Base-by-base conservation (phyloP, 208 protist genomes). In the Trypanosoma melophagium region DNA sequence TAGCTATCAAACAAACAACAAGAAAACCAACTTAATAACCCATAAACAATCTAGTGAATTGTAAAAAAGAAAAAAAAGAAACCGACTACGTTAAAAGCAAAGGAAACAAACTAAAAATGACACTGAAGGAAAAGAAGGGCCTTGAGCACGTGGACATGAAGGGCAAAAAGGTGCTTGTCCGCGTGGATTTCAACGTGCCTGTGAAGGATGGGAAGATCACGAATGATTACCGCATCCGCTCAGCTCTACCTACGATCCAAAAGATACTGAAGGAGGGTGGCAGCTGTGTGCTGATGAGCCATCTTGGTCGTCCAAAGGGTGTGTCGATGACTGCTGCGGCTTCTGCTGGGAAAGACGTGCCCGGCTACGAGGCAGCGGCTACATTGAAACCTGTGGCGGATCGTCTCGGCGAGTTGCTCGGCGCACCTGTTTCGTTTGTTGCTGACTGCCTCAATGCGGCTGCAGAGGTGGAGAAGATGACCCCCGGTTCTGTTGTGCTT, bases 121-220 rank as follows among this genome's bases (percentile, higher is more conserved):
- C 77, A 24, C 80, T 94, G 24, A 77, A 71, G 44, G 80, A 79
- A 42, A 94, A 96, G 82, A 80, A 90, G 72, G 81, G 77, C 52
- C 76, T 97, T 69, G 89, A 96, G 28, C 75, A 93, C 60, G 60
- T 87, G 16, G 28, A 55, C 31, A 17, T 97, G 21, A 86, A 86
- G 74, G 96, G 81, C 50, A 98, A 99, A 84, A 92, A 96, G 77
- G 97, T 98, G 40, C 86, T 99, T 28, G 79, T 90, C 61, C 94
- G 98, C 62, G 96, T 98, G 12, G 98, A 99, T 69, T 99, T 98
- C 69, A 99, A 99, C 75, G 97, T 99, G 14, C 97, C 97, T 17
- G 74, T 98, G 9, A 69, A 89, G 40, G 81, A 97, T 44, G 94
- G 92, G 19, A 75, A 61, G 10, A 98, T 99, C 53, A 91, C 88